Evolutionary conservation across 2,329 filamentous ascomycete species (phyloP).

Genomic region (Alternaria sp.): DNA sequence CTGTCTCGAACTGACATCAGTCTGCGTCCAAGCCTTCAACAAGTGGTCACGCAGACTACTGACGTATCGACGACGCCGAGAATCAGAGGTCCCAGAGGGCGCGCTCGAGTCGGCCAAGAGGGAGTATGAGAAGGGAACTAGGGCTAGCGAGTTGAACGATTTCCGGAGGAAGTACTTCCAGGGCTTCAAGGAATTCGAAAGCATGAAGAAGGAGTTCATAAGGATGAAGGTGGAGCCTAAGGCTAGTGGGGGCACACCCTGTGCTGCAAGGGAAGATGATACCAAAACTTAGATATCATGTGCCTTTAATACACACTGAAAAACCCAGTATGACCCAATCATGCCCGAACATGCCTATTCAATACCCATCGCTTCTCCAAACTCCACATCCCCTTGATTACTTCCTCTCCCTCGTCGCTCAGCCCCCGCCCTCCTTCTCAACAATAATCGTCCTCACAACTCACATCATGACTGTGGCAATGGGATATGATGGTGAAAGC

Average conservation of each 20-base stretch:
- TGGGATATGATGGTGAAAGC: not conserved
- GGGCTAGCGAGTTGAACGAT: conserved; percentile 71
- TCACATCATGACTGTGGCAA: not conserved
- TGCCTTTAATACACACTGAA: not conserved
- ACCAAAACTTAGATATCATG: not conserved
- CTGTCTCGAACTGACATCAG: conserved; percentile 73
- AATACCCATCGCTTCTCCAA: not conserved
- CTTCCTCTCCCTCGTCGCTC: not conserved
- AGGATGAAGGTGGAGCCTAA: conserved; percentile 30
- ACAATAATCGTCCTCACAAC: not conserved
- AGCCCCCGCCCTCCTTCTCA: not conserved
- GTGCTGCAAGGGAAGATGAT: not conserved
- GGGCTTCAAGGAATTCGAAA: conserved; percentile 51
- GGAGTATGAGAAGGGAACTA: conserved; percentile 56
- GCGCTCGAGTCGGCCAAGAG: conserved; percentile 33
- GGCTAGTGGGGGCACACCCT: not conserved
- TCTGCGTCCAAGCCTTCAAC: conserved; percentile 87
- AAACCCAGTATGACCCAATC: accelerated
- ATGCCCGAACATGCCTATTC: not conserved
- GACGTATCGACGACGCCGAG: conserved; percentile 78
- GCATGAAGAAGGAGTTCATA: conserved; percentile 41
- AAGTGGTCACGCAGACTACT: conserved; percentile 92
- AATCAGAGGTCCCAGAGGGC: conserved; percentile 59
- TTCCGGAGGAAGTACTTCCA: conserved; percentile 67
- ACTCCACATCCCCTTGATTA: not conserved